phyloP scores from a whole-genome alignment of 805 yeast genomes.

The Starmera caribaea region DNA sequence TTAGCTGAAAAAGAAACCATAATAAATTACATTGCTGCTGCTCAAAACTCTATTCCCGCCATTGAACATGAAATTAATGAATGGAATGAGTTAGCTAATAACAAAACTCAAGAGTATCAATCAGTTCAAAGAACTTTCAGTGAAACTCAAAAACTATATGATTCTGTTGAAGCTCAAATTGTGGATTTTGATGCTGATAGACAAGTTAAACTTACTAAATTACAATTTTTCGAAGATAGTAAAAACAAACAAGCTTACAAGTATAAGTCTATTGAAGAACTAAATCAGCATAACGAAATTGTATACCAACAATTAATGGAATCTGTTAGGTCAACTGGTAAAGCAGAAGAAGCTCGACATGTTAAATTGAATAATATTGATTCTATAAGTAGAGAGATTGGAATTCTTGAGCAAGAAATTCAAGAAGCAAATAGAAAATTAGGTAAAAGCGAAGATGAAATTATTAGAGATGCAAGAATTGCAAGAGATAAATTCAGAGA shows the following conservation, averaged over 20 bases:
- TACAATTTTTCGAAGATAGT: conserved; percentile 8
- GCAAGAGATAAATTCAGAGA: conserved; percentile 33
- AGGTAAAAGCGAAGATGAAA: conserved; percentile 48
- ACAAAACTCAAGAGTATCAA: conserved; percentile 11
- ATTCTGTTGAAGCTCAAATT: conserved; percentile 1
- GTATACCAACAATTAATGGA: too few species aligned
- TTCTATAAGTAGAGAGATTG: conserved; percentile 39
- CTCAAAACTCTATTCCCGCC: conserved; percentile 17
- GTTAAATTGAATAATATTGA: conserved; percentile 33
- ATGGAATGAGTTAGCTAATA: conserved; percentile 11
- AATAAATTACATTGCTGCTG: neutral
- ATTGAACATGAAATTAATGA: conserved; percentile 13
- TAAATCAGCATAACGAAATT: neutral
- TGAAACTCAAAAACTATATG: conserved; percentile 18
- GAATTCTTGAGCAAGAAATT: conserved; percentile 34
- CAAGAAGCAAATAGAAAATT: conserved; percentile 41
- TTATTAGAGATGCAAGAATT: conserved; percentile 35
- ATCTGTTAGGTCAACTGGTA: conserved; percentile 24
- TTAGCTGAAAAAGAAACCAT: neutral
- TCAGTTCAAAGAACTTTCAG: conserved; percentile 9
- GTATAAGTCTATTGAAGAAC: conserved; percentile 3
- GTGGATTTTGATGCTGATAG: conserved; percentile 6
- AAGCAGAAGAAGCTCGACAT: conserved; percentile 34
- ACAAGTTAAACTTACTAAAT: conserved; percentile 6
- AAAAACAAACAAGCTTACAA: conserved; percentile 2